Base-by-base conservation (phyloP, 1,139 yeast genomes). In the Geotrichum phurueaensis region DNA sequence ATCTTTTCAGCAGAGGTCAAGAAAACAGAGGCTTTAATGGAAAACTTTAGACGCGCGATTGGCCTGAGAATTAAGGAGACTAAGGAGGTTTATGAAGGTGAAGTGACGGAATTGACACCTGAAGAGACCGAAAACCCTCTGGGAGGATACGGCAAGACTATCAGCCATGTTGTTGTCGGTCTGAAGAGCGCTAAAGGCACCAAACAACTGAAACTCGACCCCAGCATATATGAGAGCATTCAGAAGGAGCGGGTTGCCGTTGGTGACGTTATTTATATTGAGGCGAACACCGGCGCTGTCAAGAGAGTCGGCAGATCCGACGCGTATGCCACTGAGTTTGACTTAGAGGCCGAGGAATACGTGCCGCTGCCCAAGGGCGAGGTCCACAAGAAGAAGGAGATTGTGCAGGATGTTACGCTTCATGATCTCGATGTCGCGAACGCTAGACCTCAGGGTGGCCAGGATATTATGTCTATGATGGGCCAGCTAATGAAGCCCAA, bases 301-400 rank as follows among this genome's bases (percentile, higher is more conserved):
- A 95, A 94, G 75, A 80, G 99, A 69, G 99, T 95, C 50, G 99
- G 99, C 60, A 84, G 99, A 73, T 89, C 96, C 4, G 99, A 95
- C 74, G 98, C 98, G 0, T 94, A 90, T 72, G 97, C 99, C 50
- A 94, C 99, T 0, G 99, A 94, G 76, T 94, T 92, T 69, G 99
- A 94, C 75, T 80, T 94, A 68, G 99, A 95, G 77, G 97, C 98
- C 33, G 99, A 94, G 77, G 99, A 94, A 75, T 94, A 94, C 73
- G 99, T 95, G 43, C 99, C 99, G 54, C 81, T 94, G 68, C 99
- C 99, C 64, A 94, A 94, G 77, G 99, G 99, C 56, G 99, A 94
- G 74, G 98, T 94, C 48, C 99, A 95, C 78, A 95, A 95, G 76
- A 94, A 92, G 82, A 94, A 94, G 76, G 99, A 94, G 75, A 91